A percentile compares a stretch with the other conserved stretches of the same genome.
Conservation (phyloP, 202 grass and related monocot genomes). For the Zoysia matrella region DNA sequence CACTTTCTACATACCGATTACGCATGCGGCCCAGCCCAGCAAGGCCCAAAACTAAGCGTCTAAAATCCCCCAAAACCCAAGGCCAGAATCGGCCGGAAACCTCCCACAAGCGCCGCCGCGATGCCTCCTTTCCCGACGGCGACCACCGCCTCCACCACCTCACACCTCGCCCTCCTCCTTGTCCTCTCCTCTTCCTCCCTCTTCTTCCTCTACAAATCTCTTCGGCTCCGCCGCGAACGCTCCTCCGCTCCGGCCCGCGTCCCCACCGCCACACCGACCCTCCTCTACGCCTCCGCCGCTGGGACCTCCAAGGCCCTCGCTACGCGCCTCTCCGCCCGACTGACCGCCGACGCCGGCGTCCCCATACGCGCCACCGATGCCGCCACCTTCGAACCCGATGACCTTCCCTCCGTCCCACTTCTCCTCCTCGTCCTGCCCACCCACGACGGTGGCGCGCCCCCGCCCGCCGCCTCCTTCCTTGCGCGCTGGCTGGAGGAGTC, state of each 20-base stretch:
- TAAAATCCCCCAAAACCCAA: slow-evolving; percentile 43
- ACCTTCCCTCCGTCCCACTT: slow-evolving; percentile 53
- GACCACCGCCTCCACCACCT: slow-evolving; percentile 33
- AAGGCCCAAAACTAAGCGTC: slow-evolving; percentile 20
- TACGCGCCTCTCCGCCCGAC: slow-evolving; percentile 40
- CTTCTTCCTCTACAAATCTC: slow-evolving; percentile 71
- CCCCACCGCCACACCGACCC: slow-evolving; percentile 32
- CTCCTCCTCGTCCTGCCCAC: slow-evolving; percentile 71
- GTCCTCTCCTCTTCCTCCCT: slow-evolving; percentile 69
- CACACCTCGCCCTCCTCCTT: slow-evolving; percentile 62
- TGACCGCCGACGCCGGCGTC: slow-evolving; percentile 36
- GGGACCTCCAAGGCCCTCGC: slow-evolving; percentile 72
- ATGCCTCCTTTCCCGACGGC: slow-evolving; percentile 37
- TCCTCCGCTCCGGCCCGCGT: not conserved
- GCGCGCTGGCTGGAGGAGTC: slow-evolving; percentile 65
- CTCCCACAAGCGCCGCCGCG: slow-evolving; percentile 5
- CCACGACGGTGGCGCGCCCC: slow-evolving; percentile 64
- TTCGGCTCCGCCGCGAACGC: slow-evolving; percentile 43
- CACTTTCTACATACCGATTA: not conserved
- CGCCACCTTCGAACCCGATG: slow-evolving; percentile 63
- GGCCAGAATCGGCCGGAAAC: not conserved
- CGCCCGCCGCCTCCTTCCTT: slow-evolving; percentile 57
- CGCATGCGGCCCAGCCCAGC: not conserved
- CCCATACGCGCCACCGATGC: slow-evolving; percentile 52
- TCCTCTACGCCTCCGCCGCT: slow-evolving; percentile 66